Base-by-base conservation (phyloP, 1,284 basidiomycete genomes). In the Tetrapyrgos nigripes region DNA sequence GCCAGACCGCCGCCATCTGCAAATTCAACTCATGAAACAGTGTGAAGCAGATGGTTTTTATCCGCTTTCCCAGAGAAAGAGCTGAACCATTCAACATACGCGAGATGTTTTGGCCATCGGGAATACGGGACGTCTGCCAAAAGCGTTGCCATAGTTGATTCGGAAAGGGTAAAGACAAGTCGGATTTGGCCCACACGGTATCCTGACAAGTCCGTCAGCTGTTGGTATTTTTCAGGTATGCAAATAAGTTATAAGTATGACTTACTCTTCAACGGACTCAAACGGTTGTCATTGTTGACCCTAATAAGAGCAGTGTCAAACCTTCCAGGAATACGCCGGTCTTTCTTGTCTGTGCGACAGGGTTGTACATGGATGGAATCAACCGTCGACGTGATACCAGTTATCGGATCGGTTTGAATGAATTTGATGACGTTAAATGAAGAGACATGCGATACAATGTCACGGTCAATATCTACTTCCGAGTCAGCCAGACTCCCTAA, bases 231-330 rank as follows among this genome's bases (percentile, higher is more conserved):
- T 8, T 14, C 31, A 33, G 31, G 8, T 33, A 33, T 33, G 14
- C 14, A 33, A 8, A 8, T 8, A 14, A 33, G 31, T 8, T 33
- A 8, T 14, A 8, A 14, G 31, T n/a, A 33, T 33, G 9, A 33
- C 31, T 33, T 33, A 33, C 31, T 33, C 31, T 33, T 33, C 31
- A 33, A 33, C 8, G 31, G 31, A 33, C 14, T 33, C 31, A 33
- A 8, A 14, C 31, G 31, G 14, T 33, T 33, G 31, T 33, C 31
- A 33, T 33, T 14, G 14, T 8, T 8, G 14, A 33, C 31, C 31
- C 14, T 33, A 45, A 64, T 55, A 3, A 70, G 26, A 11, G 60
- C 68, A 23, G 65, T 68, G 56, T 70, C 64, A 53, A 69, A 71
- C 31, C 63, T 45, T 1, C 57, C 68, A 19, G 65, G 66, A 27